A percentile compares a stretch with the other conserved stretches of the same genome.
These are phyloP conservation scores for Phaseolus coccineus DNA, from an alignment of 331 rosid species.

Conservation along the genomic window DNA sequence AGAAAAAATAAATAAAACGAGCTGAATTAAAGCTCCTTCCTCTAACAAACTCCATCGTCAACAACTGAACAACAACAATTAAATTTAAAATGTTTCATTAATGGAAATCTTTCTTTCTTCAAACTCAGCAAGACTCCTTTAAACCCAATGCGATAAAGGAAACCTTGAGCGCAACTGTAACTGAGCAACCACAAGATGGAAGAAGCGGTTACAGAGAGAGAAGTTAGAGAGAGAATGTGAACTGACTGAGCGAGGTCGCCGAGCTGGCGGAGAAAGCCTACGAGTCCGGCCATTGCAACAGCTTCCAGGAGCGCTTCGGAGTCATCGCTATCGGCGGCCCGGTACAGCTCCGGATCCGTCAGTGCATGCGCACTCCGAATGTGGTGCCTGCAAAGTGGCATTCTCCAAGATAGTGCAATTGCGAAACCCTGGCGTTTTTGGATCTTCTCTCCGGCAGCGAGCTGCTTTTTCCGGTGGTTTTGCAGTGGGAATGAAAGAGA, in stretches of 20 bases:
- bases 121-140: conserved; percentile 26
- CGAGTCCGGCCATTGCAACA: conserved; percentile 88
- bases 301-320: conserved; percentile 93
- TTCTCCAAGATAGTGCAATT: conserved; percentile 45
- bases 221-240: conserved; percentile 25
- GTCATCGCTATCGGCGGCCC: conserved; percentile 86
- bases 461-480: conserved; percentile 47
- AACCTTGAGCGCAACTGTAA: background rate
- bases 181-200: background rate
- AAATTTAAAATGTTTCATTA: background rate
- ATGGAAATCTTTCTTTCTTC: background rate
- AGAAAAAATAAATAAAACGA: background rate
- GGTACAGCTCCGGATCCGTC: conserved; percentile 88
- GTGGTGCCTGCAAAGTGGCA: conserved; percentile 86
- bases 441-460: conserved; percentile 39
- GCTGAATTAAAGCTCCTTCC: conserved; percentile 17
- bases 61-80: conserved; percentile 8
- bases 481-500: conserved; percentile 49
- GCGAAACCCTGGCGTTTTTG: conserved; percentile 1
- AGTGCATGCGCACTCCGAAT: conserved; percentile 75
- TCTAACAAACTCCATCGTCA: conserved; percentile 10
- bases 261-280: conserved; percentile 94
- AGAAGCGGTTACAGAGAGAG: conserved; percentile 8
- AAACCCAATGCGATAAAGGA: background rate
- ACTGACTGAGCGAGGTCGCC: conserved; percentile 96